Percentiles rank a stretch among this genome's conserved stretches.
phyloP scores from a whole-genome alignment of 1,284 basidiomycete genomes.

The Leccinum angustisporum region DNA sequence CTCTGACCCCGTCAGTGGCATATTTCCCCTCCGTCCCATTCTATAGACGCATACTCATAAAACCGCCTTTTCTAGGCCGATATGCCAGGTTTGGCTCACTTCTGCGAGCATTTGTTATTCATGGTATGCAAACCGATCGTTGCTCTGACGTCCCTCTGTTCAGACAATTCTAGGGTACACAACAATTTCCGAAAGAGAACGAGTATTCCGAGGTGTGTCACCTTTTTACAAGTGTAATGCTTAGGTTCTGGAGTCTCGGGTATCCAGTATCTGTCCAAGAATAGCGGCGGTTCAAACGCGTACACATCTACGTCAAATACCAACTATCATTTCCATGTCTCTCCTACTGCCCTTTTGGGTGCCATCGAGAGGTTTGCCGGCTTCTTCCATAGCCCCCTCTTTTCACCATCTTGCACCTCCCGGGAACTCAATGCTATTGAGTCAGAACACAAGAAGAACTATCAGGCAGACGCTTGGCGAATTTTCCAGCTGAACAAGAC shows the following conservation, averaged over 20 bases:
- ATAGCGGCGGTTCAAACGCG: constrained; percentile 92
- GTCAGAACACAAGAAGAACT: constrained; percentile 98
- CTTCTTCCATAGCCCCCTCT: constrained; percentile 94
- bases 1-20: constrained; percentile 78
- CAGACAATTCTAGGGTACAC: constrained; percentile 58
- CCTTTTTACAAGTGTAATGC: background rate
- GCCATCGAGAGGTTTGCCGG: constrained; percentile 91
- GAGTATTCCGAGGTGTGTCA: constrained; percentile 78
- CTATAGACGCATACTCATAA: background rate
- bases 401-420: constrained; percentile 87
- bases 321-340: constrained; percentile 92
- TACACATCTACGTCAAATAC: constrained; percentile 94
- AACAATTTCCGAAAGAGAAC: constrained; percentile 87
- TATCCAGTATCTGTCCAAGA: constrained; percentile 78
- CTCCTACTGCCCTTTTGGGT: constrained; percentile 80
- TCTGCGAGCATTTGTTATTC: constrained; percentile 95
- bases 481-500: constrained; percentile 95
- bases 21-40: background rate
- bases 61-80: constrained; percentile 53
- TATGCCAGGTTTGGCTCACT: constrained; percentile 88
- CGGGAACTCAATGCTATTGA: constrained; percentile 97
- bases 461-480: constrained; percentile 95
- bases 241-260: background rate
- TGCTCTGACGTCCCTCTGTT: constrained; percentile 2
- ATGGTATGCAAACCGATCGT: constrained; percentile 58